These are phyloP conservation scores for Suillus tomentosus DNA, from an alignment of 768 basidiomycete species.

Conservation along the genomic window DNA sequence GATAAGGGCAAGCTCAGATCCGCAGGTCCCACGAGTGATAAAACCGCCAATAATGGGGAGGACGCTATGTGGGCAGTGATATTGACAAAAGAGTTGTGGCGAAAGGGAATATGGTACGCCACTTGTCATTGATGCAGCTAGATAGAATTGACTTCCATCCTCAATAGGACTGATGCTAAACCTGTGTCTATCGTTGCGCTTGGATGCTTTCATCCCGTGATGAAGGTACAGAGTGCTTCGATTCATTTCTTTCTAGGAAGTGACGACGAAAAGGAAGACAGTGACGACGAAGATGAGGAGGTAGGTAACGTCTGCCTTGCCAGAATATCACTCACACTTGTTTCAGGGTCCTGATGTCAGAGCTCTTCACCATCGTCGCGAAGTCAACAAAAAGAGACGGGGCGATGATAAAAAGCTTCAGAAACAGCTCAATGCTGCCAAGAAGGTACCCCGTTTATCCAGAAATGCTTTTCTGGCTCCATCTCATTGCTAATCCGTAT, in stretches of 20 bases:
- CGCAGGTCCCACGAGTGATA: slow-evolving; percentile 39
- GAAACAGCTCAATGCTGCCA: slow-evolving; percentile 71
- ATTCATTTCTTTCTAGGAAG: slow-evolving; percentile 96
- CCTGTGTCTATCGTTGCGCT: slow-evolving; percentile 89
- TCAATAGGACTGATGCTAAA: slow-evolving; percentile 80
- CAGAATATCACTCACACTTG: slow-evolving; percentile 16
- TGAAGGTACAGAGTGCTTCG: slow-evolving; percentile 93
- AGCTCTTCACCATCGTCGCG: slow-evolving; percentile 80
- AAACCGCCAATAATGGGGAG: slow-evolving; percentile 54
- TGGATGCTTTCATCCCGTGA: slow-evolving; percentile 90
- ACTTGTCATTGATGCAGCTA: not conserved
- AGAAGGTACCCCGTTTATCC: slow-evolving; percentile 52
- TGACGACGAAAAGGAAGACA: slow-evolving; percentile 74
- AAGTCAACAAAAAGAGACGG: slow-evolving; percentile 91
- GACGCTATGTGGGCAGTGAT: slow-evolving; percentile 99
- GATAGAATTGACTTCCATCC: not conserved
- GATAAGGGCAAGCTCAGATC: slow-evolving; percentile 78
- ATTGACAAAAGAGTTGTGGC: slow-evolving; percentile 92
- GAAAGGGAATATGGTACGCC: slow-evolving; percentile 81
- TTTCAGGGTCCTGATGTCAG: slow-evolving; percentile 64
- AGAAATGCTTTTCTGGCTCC: not conserved
- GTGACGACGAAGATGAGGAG: slow-evolving; percentile 69
- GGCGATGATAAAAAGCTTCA: slow-evolving; percentile 80
- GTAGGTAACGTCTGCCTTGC: slow-evolving; percentile 9
- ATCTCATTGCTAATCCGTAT: slow-evolving; percentile 36